A percentile compares a stretch with the other conserved stretches of the same genome.
These are phyloP conservation scores for Apium graveolens DNA, from an alignment of 129 eudicot species.

Conservation along the genomic window DNA sequence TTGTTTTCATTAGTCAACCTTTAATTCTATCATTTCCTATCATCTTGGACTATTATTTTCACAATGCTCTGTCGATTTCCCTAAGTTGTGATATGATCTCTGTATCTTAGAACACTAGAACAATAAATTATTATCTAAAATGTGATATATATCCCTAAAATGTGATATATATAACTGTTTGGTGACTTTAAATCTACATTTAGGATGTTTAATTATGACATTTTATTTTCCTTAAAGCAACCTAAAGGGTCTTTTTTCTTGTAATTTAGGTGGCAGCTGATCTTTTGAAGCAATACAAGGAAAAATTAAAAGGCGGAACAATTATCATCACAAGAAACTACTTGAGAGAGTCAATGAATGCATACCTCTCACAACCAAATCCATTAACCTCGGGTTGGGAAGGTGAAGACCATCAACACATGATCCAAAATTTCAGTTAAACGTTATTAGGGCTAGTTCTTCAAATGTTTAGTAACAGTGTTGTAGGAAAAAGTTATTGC, in stretches of 20 bases:
- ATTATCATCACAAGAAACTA: constrained; percentile 83
- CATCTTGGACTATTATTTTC: background rate
- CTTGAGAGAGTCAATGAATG: constrained; percentile 82
- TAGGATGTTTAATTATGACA: background rate
- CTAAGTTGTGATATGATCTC: background rate
- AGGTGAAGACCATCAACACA: constrained; percentile 81
- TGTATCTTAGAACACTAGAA: background rate
- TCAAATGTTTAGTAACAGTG: background rate
- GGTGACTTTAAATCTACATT: background rate
- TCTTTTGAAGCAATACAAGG: constrained; percentile 82
- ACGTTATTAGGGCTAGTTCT: constrained; percentile 73
- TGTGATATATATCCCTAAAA: background rate
- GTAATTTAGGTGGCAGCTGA: constrained; percentile 73
- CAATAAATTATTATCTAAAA: background rate
- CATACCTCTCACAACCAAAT: constrained; percentile 83
- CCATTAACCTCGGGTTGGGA: constrained; percentile 95
- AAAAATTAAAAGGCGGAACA: constrained; percentile 83
- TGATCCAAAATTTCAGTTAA: constrained; percentile 85
- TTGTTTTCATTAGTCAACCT: background rate
- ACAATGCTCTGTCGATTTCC: background rate
- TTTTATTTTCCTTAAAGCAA: background rate
- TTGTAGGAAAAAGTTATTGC: background rate
- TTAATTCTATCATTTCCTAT: background rate
- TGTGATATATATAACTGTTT: too few species aligned
- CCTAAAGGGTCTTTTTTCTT: background rate